A percentile compares a stretch with the other conserved stretches of the same genome.
Conservation (phyloP, 176 grass and related monocot genomes). For the Eragrostis nindensis region DNA sequence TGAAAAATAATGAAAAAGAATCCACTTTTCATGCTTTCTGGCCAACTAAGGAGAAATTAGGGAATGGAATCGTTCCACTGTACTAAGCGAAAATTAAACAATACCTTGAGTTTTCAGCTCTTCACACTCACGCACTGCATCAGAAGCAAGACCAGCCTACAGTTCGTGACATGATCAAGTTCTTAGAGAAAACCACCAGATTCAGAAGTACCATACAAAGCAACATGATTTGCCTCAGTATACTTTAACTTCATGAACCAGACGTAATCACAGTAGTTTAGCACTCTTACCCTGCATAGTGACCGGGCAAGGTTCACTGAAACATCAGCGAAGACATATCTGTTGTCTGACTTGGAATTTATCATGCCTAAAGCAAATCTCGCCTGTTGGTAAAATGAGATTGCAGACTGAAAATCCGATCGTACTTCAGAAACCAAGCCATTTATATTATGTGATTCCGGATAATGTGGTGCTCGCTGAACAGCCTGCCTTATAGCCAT, state of each 20-base stretch:
- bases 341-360: constrained; percentile 52
- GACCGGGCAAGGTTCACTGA: constrained; percentile 93
- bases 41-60: constrained; percentile 21
- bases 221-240: constrained; percentile 21
- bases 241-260: constrained; percentile 28
- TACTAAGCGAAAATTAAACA: constrained; percentile 27
- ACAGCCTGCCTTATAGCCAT: constrained; percentile 90
- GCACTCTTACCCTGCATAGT: constrained; percentile 72
- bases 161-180: constrained; percentile 36
- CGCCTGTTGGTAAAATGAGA: constrained; percentile 64
- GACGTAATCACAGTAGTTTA: neutral
- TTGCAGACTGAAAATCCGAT: constrained; percentile 74
- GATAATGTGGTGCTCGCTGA: constrained; percentile 68
- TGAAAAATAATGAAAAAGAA: constrained; percentile 28
- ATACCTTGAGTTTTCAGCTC: constrained; percentile 78
- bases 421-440: constrained; percentile 88
- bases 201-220: constrained; percentile 26
- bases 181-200: constrained; percentile 31
- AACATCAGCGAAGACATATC: constrained; percentile 57
- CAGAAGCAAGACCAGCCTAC: constrained; percentile 78
- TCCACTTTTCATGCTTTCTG: constrained; percentile 21
- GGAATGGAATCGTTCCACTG: constrained; percentile 18
- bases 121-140: constrained; percentile 72
- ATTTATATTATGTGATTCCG: constrained; percentile 89
- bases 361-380: constrained; percentile 59